These are phyloP conservation scores for Aspergillus ustus DNA, from an alignment of 2,329 filamentous ascomycete genomes.

Conservation along the genomic window DNA sequence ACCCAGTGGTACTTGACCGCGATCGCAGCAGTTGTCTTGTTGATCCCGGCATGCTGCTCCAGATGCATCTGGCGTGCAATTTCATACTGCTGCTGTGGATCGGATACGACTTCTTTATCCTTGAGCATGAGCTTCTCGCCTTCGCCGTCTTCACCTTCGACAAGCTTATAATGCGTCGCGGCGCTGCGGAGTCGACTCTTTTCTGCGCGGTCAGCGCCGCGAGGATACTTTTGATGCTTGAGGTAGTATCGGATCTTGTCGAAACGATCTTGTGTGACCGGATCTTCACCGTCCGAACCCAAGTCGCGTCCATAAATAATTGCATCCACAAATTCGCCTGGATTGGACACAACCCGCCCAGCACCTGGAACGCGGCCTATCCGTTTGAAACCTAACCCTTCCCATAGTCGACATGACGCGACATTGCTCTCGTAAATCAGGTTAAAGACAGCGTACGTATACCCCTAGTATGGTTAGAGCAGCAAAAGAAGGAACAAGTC, in stretches of 20 bases:
- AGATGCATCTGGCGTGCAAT: slow-evolving; percentile 80
- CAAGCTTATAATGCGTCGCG: slow-evolving; percentile 90
- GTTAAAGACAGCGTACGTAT: slow-evolving; percentile 92
- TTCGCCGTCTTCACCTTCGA: slow-evolving; percentile 54
- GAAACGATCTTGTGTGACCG: slow-evolving; percentile 93
- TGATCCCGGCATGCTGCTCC: slow-evolving; percentile 85
- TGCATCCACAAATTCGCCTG: slow-evolving; percentile 71
- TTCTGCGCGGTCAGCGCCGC: slow-evolving; percentile 89
- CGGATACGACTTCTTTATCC: slow-evolving; percentile 94
- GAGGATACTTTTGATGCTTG: slow-evolving; percentile 90
- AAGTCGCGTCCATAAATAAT: slow-evolving; percentile 75
- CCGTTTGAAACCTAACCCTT: slow-evolving; percentile 87
- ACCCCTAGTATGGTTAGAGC: slow-evolving; percentile 60
- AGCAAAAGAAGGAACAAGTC: neutral
- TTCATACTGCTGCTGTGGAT: slow-evolving; percentile 86
- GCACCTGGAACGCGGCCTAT: slow-evolving; percentile 80
- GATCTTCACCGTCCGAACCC: slow-evolving; percentile 72
- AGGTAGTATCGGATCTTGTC: slow-evolving; percentile 98
- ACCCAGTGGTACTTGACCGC: slow-evolving; percentile 97
- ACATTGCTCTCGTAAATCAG: slow-evolving; percentile 94
- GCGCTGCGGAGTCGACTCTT: slow-evolving; percentile 93
- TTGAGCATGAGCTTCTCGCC: slow-evolving; percentile 89
- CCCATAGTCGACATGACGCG: slow-evolving; percentile 88
- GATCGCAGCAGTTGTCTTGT: slow-evolving; percentile 95
- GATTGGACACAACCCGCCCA: slow-evolving; percentile 71